Percentiles rank a stretch among this genome's conserved stretches.
phyloP scores from a whole-genome alignment of 345 rosid genomes.

The Boechera divaricarpa region DNA sequence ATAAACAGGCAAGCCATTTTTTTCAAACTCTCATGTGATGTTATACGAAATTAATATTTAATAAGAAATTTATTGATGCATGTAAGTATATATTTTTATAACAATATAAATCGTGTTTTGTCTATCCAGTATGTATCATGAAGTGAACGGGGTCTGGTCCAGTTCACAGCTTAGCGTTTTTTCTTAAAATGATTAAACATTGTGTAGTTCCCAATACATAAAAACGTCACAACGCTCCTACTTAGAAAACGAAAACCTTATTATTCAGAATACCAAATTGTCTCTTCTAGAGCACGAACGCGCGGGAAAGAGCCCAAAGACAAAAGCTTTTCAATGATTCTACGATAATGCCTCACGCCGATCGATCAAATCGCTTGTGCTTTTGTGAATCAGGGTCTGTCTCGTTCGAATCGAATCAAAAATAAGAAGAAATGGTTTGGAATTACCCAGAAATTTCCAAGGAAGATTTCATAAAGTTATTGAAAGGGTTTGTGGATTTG shows the following conservation, averaged over 20 bases:
- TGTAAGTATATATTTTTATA: too few species aligned
- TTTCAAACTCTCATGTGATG: too few species aligned
- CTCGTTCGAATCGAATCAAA: slow-evolving; percentile 5
- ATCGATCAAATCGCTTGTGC: slow-evolving; percentile 8
- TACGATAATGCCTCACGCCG: background rate
- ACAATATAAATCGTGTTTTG: too few species aligned
- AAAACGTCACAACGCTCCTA: slow-evolving; percentile 29
- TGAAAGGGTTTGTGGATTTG: slow-evolving; percentile 80
- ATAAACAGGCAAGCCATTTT: background rate
- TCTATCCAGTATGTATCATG: too few species aligned
- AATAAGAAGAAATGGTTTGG: slow-evolving; percentile 61
- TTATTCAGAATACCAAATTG: background rate
- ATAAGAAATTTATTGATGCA: background rate
- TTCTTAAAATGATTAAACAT: background rate
- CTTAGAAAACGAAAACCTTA: slow-evolving; percentile 16
- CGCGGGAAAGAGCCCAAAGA: slow-evolving; percentile 39
- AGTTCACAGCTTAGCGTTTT: slow-evolving; percentile 13
- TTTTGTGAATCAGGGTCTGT: slow-evolving; percentile 8
- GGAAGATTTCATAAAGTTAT: slow-evolving; percentile 60
- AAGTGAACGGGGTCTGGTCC: background rate
- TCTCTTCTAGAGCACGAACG: slow-evolving; percentile 28
- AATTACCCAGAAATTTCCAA: slow-evolving; percentile 62
- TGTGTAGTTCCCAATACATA: background rate
- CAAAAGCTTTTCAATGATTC: background rate
- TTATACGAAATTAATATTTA: too few species aligned